These are phyloP conservation scores for Alternaria sp. DNA, from an alignment of 2,329 filamentous ascomycete genomes.

Conservation along the genomic window DNA sequence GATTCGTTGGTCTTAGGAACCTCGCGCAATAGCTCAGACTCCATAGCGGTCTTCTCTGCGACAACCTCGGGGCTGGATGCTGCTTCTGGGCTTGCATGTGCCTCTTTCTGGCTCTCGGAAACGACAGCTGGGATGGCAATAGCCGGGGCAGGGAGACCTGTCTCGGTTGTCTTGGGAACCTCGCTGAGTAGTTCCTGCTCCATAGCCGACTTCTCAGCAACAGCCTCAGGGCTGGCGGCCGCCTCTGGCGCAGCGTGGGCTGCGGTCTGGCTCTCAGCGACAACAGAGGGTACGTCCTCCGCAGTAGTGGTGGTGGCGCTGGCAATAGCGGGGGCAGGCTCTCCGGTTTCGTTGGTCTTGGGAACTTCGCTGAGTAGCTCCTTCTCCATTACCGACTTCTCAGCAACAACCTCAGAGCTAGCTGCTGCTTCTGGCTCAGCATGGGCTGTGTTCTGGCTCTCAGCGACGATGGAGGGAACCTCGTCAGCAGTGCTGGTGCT, in stretches of 20 bases:
- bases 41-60: conserved; percentile 73
- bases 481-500: conserved; percentile 47
- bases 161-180: conserved; percentile 51
- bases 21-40: conserved; percentile 76
- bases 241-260: conserved; percentile 71
- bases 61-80: conserved; percentile 71
- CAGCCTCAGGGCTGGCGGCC: conserved; percentile 69
- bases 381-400: conserved; percentile 75
- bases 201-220: conserved; percentile 74
- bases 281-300: conserved; percentile 62
- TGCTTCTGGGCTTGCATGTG: conserved; percentile 70
- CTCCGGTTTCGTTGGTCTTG: conserved; percentile 53
- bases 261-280: conserved; percentile 75
- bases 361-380: conserved; percentile 64
- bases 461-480: conserved; percentile 69
- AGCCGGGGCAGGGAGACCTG: conserved; percentile 46
- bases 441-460: conserved; percentile 73
- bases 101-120: conserved; percentile 75
- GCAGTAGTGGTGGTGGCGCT: conserved; percentile 45
- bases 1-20: conserved; percentile 55
- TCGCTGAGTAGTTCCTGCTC: conserved; percentile 70
- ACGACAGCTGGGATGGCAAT: conserved; percentile 65
- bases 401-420: conserved; percentile 69
- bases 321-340: conserved; percentile 28
- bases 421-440: conserved; percentile 72